phyloP scores from a whole-genome alignment of 2,329 filamentous ascomycete species.

The Phialemoniopsis sp. region DNA sequence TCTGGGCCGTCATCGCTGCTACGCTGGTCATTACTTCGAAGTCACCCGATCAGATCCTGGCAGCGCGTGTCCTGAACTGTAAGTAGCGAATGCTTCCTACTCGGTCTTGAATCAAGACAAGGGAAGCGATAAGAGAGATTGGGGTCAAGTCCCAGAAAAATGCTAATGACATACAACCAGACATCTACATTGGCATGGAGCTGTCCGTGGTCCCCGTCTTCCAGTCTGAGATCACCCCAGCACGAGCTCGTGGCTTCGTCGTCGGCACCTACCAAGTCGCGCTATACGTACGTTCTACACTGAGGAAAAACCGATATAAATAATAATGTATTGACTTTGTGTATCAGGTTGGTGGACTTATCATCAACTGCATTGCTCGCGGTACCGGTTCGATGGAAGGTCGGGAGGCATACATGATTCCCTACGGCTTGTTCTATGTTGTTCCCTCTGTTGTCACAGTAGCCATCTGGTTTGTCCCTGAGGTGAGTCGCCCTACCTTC shows the following conservation, averaged over 20 bases:
- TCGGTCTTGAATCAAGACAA: too few species aligned
- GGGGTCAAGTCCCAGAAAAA: too few species aligned
- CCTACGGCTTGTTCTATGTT: constrained; percentile 25
- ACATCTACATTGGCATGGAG: constrained; percentile 33
- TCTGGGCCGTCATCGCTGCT: constrained; percentile 24
- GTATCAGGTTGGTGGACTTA: constrained; percentile 1
- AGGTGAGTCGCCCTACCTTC: too few species aligned
- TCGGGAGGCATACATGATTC: constrained; percentile 25
- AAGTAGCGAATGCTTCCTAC: too few species aligned
- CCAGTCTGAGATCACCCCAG: constrained; percentile 26
- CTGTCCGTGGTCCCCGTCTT: constrained; percentile 28
- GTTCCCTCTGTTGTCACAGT: constrained; percentile 20
- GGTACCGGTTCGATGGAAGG: constrained; percentile 19
- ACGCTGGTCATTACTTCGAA: constrained; percentile 24
- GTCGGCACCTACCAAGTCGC: constrained; percentile 28
- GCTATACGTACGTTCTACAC: constrained; percentile 10
- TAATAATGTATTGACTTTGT: too few species aligned
- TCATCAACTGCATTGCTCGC: constrained; percentile 18
- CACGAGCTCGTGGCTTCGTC: constrained; percentile 21
- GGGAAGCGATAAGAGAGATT: too few species aligned
- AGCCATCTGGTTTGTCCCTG: constrained; percentile 20
- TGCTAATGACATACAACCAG: too few species aligned
- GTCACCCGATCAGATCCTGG: constrained; percentile 23
- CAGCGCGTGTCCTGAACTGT: constrained; percentile 26
- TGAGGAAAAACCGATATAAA: too few species aligned